phyloP scores from a whole-genome alignment of 345 rosid genomes.

The Dimocarpus longan region DNA sequence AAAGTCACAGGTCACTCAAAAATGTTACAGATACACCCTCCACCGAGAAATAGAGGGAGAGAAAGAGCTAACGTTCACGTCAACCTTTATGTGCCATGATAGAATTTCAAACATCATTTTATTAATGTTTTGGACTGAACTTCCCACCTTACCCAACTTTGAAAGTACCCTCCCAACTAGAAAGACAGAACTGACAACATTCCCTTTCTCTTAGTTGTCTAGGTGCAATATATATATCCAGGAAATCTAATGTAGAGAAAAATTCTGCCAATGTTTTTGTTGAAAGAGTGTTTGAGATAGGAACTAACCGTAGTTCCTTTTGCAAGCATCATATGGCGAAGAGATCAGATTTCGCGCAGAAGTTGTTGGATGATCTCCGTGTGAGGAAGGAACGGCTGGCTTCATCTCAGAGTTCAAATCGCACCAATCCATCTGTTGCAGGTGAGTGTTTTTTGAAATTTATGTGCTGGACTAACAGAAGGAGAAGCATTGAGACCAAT shows the following conservation, averaged over 20 bases:
- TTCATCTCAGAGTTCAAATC: constrained; percentile 49
- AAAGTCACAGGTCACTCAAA: constrained; percentile 45
- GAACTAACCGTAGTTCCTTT: constrained; percentile 21
- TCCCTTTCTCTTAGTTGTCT: background rate
- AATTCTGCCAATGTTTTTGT: constrained; percentile 5
- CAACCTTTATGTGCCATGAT: constrained; percentile 48
- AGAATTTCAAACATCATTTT: constrained; percentile 28
- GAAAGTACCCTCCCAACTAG: constrained; percentile 73
- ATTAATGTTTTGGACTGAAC: constrained; percentile 40
- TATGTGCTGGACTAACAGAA: background rate
- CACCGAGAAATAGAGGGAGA: constrained; percentile 18
- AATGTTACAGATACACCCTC: constrained; percentile 19
- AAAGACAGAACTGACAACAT: constrained; percentile 26
- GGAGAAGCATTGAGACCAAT: background rate
- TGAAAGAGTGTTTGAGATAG: constrained; percentile 15
- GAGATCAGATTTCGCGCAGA: constrained; percentile 89
- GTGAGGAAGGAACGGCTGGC: constrained; percentile 74
- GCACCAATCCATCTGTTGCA: constrained; percentile 27
- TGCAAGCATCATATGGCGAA: constrained; percentile 57
- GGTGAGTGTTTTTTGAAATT: constrained; percentile 41
- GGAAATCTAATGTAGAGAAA: constrained; percentile 15
- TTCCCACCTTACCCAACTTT: constrained; percentile 71
- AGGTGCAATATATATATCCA: constrained; percentile 1
- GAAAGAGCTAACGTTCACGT: constrained; percentile 63
- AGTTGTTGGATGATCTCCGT: constrained; percentile 88